Base-by-base conservation (phyloP, 2,329 filamentous ascomycete species). In the Clarireedia monteithiana region DNA sequence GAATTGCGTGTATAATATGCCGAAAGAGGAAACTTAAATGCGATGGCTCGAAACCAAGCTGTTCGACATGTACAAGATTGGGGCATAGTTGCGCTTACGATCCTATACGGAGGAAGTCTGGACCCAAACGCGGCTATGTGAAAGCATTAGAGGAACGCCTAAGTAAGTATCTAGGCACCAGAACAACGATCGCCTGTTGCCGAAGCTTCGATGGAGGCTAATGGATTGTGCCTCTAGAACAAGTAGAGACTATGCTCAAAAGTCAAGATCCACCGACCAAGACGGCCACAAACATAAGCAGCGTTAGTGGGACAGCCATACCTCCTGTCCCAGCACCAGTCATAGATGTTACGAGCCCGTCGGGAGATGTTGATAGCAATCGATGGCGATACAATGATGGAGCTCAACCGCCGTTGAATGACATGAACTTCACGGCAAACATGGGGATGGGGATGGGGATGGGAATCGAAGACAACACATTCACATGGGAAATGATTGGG, bases 1-100 rank as follows among this genome's bases (percentile, higher is more conserved):
- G 92, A 63, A 88, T 97, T 66, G 94, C 94, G 39, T 99, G 94
- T 71, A 89, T 96, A 68, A 85, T 97, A 60, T 99, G 94, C 70
- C 81, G 92, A 66, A 94, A 91, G 73, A 82, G 92, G 69, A 97
- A 97, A 74, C 77, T 96, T 74, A 79, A 80, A 69, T 88, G 84
- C 66, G 84, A 88, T 69, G 83, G 84, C 20, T 74, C 73, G 46
- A 80, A 80, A 60, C 84, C 84, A n/a, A 81, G 78, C 45, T 88
- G 85, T 65, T 81, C 79, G 49, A 87, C 83, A 36, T 88, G 85
- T 69, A 78, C 80, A 42, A 73, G 84, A 48, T 68, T 87, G 52
- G 77, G 80, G 42, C 84, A 88, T 70, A 78, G 79, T 60, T 87
- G 84, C 69, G 77, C 81, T 42, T 88, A 87, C 64, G 84, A 86